Evolutionary conservation across 2,329 filamentous ascomycete species (phyloP).

Genomic region (Nemania sp.): DNA sequence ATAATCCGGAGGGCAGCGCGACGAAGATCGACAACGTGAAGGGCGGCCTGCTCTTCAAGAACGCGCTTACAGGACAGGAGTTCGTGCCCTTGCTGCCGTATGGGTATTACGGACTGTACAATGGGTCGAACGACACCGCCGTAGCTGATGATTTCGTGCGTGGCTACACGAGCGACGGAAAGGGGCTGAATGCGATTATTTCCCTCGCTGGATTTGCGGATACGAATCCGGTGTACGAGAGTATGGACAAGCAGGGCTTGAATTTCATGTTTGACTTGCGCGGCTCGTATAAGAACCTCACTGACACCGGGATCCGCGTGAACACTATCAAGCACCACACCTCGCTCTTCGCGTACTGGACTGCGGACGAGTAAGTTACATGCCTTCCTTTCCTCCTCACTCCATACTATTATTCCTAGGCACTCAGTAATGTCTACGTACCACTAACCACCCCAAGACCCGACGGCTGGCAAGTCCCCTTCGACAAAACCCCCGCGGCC

Average conservation of each 20-base stretch:
- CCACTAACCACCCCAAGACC: slow-evolving; percentile 51
- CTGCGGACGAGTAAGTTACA: slow-evolving; percentile 57
- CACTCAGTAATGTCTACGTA: too few relatives aligned
- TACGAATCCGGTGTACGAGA: slow-evolving; percentile 53
- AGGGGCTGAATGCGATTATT: slow-evolving; percentile 60
- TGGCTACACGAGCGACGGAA: slow-evolving; percentile 52
- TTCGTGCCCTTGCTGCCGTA: slow-evolving; percentile 60
- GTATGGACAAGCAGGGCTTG: slow-evolving; percentile 56
- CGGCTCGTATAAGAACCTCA: slow-evolving; percentile 59
- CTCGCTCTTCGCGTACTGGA: slow-evolving; percentile 60
- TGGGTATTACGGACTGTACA: slow-evolving; percentile 59
- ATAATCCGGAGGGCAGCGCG: slow-evolving; percentile 58
- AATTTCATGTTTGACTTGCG: slow-evolving; percentile 61
- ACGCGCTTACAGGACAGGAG: slow-evolving; percentile 49
- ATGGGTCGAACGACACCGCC: slow-evolving; percentile 49
- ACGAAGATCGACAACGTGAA: slow-evolving; percentile 60
- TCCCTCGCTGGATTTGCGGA: slow-evolving; percentile 57
- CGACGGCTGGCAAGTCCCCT: slow-evolving; percentile 67
- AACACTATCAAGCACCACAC: slow-evolving; percentile 55
- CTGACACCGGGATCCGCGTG: slow-evolving; percentile 55
- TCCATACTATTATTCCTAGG: too few relatives aligned
- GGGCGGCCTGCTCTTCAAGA: slow-evolving; percentile 58
- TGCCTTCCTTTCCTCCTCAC: not conserved
- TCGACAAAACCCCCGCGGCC: slow-evolving; percentile 57
- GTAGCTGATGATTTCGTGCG: slow-evolving; percentile 53